Percentiles rank a stretch among this genome's conserved stretches.
These are phyloP conservation scores for Potentilla sterilis DNA, from an alignment of 306 rosid species.

Conservation along the genomic window DNA sequence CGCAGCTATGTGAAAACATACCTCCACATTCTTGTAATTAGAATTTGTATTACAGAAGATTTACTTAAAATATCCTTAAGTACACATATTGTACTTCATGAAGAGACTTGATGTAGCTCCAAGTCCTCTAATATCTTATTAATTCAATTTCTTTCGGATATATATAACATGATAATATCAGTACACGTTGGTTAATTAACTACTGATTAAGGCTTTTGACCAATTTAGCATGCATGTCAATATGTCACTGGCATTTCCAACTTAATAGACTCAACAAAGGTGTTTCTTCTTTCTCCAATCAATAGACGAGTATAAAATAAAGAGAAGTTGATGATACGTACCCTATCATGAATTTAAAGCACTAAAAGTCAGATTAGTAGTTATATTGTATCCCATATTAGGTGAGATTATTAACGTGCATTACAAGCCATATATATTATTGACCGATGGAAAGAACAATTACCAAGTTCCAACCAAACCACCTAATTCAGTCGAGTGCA, in stretches of 20 bases:
- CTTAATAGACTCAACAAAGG: slow-evolving; percentile 12
- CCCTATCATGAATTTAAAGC: not conserved
- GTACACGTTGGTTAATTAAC: not conserved
- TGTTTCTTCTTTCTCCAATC: slow-evolving; percentile 6
- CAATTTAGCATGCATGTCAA: slow-evolving; percentile 2
- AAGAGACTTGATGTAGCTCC: not conserved
- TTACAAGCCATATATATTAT: slow-evolving; percentile 32
- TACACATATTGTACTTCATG: not conserved
- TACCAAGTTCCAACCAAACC: slow-evolving; percentile 43
- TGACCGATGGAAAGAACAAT: slow-evolving; percentile 19
- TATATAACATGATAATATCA: not conserved
- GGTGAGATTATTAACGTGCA: slow-evolving; percentile 41
- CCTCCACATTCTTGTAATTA: slow-evolving; percentile 15
- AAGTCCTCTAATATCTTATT: not conserved
- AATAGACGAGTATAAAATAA: not conserved
- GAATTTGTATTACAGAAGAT: not conserved
- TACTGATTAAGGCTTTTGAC: slow-evolving; percentile 17
- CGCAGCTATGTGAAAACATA: not conserved
- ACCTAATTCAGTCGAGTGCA: slow-evolving; percentile 22
- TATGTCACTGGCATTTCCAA: slow-evolving; percentile 32
- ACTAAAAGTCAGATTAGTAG: slow-evolving; percentile 44
- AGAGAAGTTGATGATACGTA: slow-evolving; percentile 19
- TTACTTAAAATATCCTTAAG: not conserved
- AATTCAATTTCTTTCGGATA: not conserved
- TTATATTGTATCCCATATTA: slow-evolving; percentile 31